These are phyloP conservation scores for Drechmeria coniospora DNA, from an alignment of 2,329 filamentous ascomycete genomes.

Conservation along the genomic window DNA sequence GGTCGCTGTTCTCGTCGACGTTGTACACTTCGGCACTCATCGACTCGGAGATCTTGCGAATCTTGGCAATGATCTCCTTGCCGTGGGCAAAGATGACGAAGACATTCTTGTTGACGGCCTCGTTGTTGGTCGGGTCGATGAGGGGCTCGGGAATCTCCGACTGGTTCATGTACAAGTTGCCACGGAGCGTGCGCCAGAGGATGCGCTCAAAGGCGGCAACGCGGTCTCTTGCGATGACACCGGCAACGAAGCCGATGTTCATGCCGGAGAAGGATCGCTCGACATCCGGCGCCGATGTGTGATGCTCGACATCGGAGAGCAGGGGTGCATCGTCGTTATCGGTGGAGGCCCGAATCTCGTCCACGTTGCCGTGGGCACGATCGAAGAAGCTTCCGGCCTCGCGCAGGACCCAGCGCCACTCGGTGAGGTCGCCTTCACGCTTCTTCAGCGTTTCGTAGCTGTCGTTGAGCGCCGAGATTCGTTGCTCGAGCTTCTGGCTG, in stretches of 20 bases:
- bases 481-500: conserved; percentile 81
- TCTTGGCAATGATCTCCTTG: conserved; percentile 96
- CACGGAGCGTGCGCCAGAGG: conserved; percentile 89
- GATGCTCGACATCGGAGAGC: conserved; percentile 82
- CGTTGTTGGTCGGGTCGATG: conserved; percentile 82
- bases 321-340: conserved; percentile 88
- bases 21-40: conserved; percentile 91
- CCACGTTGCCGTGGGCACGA: conserved; percentile 85
- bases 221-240: conserved; percentile 84
- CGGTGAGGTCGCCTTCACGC: conserved; percentile 87
- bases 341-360: conserved; percentile 84
- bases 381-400: conserved; percentile 98
- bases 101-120: conserved; percentile 89
- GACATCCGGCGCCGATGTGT: conserved; percentile 48
- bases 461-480: conserved; percentile 82
- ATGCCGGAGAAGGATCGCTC: conserved; percentile 88
- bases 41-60: conserved; percentile 96
- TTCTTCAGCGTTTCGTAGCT: conserved; percentile 98
- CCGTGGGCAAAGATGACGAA: conserved; percentile 99
- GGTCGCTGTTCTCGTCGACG: conserved; percentile 93
- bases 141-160: conserved; percentile 92
- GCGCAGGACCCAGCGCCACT: conserved; percentile 95
- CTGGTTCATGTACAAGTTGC: conserved; percentile 99
- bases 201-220: conserved; percentile 95
- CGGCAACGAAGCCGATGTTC: conserved; percentile 97